Evolutionary conservation across 352 stramenopile species (phyloP).

Genomic region (Aphanomyces stellatus): DNA sequence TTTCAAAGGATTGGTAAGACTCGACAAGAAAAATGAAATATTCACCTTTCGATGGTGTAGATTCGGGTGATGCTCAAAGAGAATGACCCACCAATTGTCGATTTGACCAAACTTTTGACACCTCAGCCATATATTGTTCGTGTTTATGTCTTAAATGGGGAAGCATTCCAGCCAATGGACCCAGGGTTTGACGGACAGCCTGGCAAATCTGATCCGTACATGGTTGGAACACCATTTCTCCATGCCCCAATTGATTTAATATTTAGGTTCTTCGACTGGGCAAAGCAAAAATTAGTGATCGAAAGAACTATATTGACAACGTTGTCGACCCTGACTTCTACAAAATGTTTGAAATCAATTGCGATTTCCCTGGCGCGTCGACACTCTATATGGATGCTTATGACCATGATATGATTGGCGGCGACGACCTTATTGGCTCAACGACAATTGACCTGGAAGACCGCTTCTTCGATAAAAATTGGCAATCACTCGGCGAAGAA

Average conservation of each 20-base stretch:
- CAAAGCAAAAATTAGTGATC: slow-evolving; percentile 78
- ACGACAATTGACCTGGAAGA: slow-evolving; percentile 92
- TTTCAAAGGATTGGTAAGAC: slow-evolving; percentile 82
- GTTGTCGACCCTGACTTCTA: slow-evolving; percentile 87
- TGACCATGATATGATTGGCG: slow-evolving; percentile 85
- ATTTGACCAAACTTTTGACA: slow-evolving; percentile 54
- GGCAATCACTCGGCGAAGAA: slow-evolving; percentile 79
- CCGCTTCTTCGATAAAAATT: slow-evolving; percentile 83
- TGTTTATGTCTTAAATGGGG: slow-evolving; percentile 80
- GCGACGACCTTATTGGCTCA: slow-evolving; percentile 87
- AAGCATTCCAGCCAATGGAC: slow-evolving; percentile 83
- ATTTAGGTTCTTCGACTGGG: slow-evolving; percentile 52
- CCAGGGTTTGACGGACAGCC: slow-evolving; percentile 70
- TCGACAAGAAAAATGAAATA: too few species aligned
- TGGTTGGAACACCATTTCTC: slow-evolving; percentile 22
- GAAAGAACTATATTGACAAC: slow-evolving; percentile 86
- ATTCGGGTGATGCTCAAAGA: slow-evolving; percentile 67
- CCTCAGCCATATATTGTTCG: slow-evolving; percentile 74
- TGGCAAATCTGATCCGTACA: slow-evolving; percentile 83
- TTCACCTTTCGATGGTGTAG: too few species aligned
- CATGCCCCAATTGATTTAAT: background rate
- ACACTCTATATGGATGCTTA: slow-evolving; percentile 83
- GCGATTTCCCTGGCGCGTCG: slow-evolving; percentile 73
- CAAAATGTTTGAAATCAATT: slow-evolving; percentile 81
- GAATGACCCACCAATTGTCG: slow-evolving; percentile 66